Base-by-base conservation (phyloP, 192 early-diverging fungal genomes). In the Umbelopsis sp. region DNA sequence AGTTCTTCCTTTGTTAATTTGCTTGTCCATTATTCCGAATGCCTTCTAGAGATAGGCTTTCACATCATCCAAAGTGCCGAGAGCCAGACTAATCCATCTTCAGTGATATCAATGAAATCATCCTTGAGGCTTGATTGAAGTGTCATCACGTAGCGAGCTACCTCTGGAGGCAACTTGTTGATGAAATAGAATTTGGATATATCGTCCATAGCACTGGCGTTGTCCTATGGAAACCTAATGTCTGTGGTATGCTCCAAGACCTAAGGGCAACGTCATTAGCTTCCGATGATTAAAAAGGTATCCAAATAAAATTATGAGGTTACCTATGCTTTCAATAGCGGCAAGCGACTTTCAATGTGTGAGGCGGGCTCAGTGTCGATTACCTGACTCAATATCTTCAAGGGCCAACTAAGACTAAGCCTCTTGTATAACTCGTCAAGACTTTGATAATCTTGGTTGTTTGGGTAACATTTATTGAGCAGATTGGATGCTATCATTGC, bases 111-210 rank as follows among this genome's bases (percentile, higher is more conserved):
- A n/a, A n/a, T n/a, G n/a, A n/a, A n/a, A n/a, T n/a, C n/a, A n/a
- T 51, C 49, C 49, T 51, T 51, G 49, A 21, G 20, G 21, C 49
- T 20, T 21, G 51, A 53, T 24, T 24, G 24, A 24, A 22, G 51
- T 6, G 51, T 53, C 51, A 53, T 6, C 24, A 22, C 7, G 21
- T 24, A 53, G 24, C 51, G 51, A 8, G 51, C 51, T 24, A 24
- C 20, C 24, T 53, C 51, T 24, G 51, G 51, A 24, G 24, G 6
- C 21, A 53, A 53, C 21, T 53, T 53, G 51, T 53, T 53, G 51
- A 2, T 53, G 51, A 53, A 53, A 53, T 53, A 53, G 21, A 53
- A 53, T 53, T 24, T 53, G 21, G 51, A 53, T 53, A 53, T 53
- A 53, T 53, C 21, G 24, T 53, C 51, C 21, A 53, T 53, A 20